phyloP scores from a whole-genome alignment of 192 early-diverging fungal species.

The Gaertneriomyces sp. region DNA sequence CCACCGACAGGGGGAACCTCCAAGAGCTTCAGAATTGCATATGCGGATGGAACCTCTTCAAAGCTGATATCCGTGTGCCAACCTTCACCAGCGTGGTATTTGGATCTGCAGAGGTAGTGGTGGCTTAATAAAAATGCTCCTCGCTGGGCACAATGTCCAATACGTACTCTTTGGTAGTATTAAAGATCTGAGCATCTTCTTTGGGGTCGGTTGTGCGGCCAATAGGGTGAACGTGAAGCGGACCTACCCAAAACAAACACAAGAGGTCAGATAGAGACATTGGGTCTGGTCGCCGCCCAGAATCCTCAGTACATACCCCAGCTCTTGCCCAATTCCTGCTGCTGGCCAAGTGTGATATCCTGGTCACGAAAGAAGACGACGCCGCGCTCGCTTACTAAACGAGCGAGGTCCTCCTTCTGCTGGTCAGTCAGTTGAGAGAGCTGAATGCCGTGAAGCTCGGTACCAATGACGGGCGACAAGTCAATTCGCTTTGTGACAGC shows the following conservation, averaged over 20 bases:
- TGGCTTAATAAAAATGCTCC: neutral
- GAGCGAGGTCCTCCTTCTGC: slow-evolving; percentile 59
- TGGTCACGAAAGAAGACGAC: slow-evolving; percentile 71
- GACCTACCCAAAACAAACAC: neutral
- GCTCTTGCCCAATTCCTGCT: slow-evolving; percentile 39
- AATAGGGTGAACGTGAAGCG: slow-evolving; percentile 21
- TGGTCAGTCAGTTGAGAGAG: slow-evolving; percentile 55
- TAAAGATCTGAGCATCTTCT: slow-evolving; percentile 12
- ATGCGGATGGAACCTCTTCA: slow-evolving; percentile 53
- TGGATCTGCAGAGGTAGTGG: neutral
- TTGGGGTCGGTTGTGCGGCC: slow-evolving; percentile 8
- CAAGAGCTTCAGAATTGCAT: slow-evolving; percentile 49
- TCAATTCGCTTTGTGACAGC: slow-evolving; percentile 54
- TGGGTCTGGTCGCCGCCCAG: neutral
- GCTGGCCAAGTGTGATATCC: slow-evolving; percentile 54
- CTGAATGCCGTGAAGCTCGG: slow-evolving; percentile 62
- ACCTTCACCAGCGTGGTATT: slow-evolving; percentile 19
- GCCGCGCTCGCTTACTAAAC: slow-evolving; percentile 60
- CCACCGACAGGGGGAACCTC: slow-evolving; percentile 45
- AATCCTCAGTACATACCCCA: slow-evolving; percentile 7
- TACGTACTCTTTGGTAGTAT: slow-evolving; percentile 8
- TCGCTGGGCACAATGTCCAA: neutral
- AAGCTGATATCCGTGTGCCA: slow-evolving; percentile 60
- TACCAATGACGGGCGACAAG: slow-evolving; percentile 58
- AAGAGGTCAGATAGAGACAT: neutral